These are phyloP conservation scores for Trichosporon ovoides DNA, from an alignment of 1,284 basidiomycete species.

Conservation along the genomic window DNA sequence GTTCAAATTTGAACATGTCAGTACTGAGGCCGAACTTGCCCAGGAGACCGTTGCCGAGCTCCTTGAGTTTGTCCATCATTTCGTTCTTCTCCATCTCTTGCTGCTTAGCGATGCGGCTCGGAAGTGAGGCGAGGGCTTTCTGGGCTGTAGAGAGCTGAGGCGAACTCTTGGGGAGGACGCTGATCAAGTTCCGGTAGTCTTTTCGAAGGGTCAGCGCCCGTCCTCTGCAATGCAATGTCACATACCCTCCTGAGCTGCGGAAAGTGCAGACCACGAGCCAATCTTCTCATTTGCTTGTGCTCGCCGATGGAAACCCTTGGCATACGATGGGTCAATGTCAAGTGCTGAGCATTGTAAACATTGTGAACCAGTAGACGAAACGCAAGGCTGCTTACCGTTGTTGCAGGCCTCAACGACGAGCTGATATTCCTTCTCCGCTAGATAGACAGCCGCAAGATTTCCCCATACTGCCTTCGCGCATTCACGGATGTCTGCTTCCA, in stretches of 20 bases:
- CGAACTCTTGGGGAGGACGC: constrained; percentile 59
- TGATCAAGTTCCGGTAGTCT: constrained; percentile 73
- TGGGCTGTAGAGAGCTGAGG: constrained; percentile 55
- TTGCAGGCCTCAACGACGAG: constrained; percentile 49
- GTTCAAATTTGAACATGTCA: constrained; percentile 90
- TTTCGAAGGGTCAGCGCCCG: constrained; percentile 14
- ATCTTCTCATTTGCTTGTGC: constrained; percentile 76
- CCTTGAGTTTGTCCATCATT: constrained; percentile 89
- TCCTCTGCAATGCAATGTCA: constrained; percentile 7
- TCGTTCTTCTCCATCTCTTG: constrained; percentile 86
- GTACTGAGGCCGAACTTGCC: constrained; percentile 84
- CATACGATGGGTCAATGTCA: constrained; percentile 71
- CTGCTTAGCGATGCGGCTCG: constrained; percentile 60
- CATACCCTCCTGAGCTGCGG: constrained; percentile 75
- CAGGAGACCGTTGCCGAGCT: constrained; percentile 83
- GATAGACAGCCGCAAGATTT: constrained; percentile 41
- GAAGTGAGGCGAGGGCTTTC: constrained; percentile 56
- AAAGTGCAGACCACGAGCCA: constrained; percentile 73
- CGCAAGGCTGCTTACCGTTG: constrained; percentile 24
- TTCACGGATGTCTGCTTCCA: constrained; percentile 29
- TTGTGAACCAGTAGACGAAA: background rate
- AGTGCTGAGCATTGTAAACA: constrained; percentile 58
- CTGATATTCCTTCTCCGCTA: constrained; percentile 50
- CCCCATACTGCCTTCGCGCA: constrained; percentile 40
- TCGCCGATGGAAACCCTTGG: constrained; percentile 82